Conservation (phyloP, 306 rosid species). For the Trifolium fragiferum region DNA sequence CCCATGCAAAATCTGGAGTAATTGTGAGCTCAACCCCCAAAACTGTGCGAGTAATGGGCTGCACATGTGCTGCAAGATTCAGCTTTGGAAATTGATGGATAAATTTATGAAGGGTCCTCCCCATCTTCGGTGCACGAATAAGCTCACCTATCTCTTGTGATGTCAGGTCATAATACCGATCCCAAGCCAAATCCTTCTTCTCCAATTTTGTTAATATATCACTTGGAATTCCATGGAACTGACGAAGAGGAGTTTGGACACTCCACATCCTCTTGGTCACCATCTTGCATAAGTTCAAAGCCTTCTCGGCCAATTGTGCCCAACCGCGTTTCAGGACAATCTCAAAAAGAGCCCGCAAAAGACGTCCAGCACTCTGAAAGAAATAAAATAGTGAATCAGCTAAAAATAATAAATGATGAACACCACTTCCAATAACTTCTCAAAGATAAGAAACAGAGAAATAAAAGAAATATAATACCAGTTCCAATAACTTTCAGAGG, state of each 20-base stretch:
- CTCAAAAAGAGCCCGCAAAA: conserved; percentile 96
- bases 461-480: background rate
- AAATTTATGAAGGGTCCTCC: conserved; percentile 81
- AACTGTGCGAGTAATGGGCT: conserved; percentile 93
- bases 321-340: conserved; percentile 91
- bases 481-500: background rate
- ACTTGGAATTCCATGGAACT: conserved; percentile 79
- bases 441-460: background rate
- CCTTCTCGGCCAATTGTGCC: conserved; percentile 93
- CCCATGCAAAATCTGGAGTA: conserved; percentile 97
- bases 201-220: conserved; percentile 80
- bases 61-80: conserved; percentile 94
- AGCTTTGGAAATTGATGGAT: conserved; percentile 91
- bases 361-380: conserved; percentile 90
- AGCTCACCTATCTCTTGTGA: conserved; percentile 96
- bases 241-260: conserved; percentile 91
- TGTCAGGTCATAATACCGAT: conserved; percentile 89
- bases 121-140: conserved; percentile 82
- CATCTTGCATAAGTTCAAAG: conserved; percentile 95
- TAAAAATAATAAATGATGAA: background rate
- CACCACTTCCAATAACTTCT: background rate
- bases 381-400: conserved; percentile 34
- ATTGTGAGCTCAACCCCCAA: conserved; percentile 88
- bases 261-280: conserved; percentile 93
- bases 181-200: conserved; percentile 97